Conservation (phyloP, 1,284 basidiomycete genomes). For the Wallemia mellicola region DNA sequence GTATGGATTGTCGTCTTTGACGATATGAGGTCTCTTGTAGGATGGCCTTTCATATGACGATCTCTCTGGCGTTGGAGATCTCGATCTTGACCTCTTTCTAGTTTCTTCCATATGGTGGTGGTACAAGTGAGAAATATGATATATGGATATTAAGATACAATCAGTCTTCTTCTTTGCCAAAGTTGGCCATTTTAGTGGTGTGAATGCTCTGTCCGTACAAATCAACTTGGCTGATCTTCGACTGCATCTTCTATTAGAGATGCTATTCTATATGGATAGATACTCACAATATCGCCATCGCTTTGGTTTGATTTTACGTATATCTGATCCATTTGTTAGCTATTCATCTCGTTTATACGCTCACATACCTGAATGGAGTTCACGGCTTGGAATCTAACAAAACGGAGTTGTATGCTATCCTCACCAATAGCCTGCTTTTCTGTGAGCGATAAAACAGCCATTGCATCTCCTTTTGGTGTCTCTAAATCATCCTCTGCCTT, state of each 20-base stretch:
- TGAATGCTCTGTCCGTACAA: background rate
- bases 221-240: background rate
- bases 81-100: background rate
- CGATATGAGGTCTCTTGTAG: background rate
- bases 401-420: background rate
- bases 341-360: no score
- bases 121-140: no score
- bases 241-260: background rate
- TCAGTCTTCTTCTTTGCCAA: background rate
- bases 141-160: background rate
- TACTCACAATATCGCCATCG: background rate
- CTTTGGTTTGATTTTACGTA: background rate
- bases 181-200: background rate
- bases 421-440: background rate
- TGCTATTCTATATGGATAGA: background rate
- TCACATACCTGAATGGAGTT: background rate
- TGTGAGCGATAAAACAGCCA: background rate
- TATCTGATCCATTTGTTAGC: no score
- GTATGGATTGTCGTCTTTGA: conserved; percentile 11
- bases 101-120: background rate
- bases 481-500: background rate
- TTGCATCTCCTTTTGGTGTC: background rate
- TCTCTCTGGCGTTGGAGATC: background rate
- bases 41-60: background rate
- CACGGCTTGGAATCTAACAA: background rate